These are phyloP conservation scores for Cucumis cinereus DNA, from an alignment of 306 rosid genomes.

Conservation along the genomic window DNA sequence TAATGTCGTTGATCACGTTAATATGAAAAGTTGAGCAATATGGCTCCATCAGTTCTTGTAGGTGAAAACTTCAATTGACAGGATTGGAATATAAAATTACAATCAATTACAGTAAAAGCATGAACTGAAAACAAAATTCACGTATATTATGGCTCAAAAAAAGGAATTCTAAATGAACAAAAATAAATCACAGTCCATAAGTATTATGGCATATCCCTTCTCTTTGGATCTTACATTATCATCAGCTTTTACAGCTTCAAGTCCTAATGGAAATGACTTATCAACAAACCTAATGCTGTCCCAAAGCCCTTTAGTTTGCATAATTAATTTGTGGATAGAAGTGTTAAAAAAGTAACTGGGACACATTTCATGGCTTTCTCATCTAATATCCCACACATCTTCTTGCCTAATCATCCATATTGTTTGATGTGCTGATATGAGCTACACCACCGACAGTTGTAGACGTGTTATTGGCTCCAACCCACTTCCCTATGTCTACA, in stretches of 20 bases:
- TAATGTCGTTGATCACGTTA: background rate
- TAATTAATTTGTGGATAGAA: background rate
- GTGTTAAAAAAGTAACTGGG: constrained; percentile 5
- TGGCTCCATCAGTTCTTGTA: background rate
- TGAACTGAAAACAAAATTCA: background rate
- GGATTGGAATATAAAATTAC: background rate
- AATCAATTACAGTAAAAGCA: background rate
- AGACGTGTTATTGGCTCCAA: background rate
- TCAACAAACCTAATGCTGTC: background rate
- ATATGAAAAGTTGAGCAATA: background rate
- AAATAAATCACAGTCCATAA: background rate
- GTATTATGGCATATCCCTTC: background rate
- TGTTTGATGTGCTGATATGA: background rate
- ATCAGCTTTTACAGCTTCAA: background rate
- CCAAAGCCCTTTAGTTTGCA: background rate
- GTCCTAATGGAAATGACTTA: background rate
- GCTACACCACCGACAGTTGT: background rate
- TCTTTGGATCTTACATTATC: background rate
- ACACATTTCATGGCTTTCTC: background rate
- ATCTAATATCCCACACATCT: background rate
- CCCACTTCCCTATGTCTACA: background rate
- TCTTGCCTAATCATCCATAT: background rate
- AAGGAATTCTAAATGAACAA: background rate
- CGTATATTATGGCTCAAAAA: background rate
- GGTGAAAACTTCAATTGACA: background rate